Evolutionary conservation across 495 filamentous ascomycete genomes (phyloP).

Genomic region (Annulohypoxylon stygium): DNA sequence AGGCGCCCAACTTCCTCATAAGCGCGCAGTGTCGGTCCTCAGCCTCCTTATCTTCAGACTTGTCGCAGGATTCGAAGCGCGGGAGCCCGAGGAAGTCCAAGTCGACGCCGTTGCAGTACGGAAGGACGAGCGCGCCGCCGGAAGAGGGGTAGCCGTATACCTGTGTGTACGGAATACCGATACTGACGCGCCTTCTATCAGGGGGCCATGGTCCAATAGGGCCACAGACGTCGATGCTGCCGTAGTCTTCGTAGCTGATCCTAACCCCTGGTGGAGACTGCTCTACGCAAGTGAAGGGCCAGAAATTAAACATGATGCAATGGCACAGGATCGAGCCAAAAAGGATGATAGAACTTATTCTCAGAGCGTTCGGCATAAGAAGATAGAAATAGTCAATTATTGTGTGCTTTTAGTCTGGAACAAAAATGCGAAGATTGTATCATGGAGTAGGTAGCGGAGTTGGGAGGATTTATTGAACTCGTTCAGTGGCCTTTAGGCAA

Average conservation of each 20-base stretch:
- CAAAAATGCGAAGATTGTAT: too few species aligned
- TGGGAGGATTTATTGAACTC: not conserved
- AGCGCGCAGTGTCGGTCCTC: conserved; percentile 26
- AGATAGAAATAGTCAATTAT: too few species aligned
- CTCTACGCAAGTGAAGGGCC: conserved; percentile 1
- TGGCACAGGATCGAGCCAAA: not conserved
- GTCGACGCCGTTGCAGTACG: conserved; percentile 29
- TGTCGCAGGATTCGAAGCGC: conserved; percentile 5
- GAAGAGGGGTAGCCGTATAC: conserved; percentile 29
- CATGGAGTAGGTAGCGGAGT: too few species aligned
- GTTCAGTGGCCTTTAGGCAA: not conserved
- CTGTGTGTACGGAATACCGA: not conserved
- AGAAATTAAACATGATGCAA: conserved; percentile 7
- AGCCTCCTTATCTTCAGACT: not conserved
- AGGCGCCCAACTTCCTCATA: conserved; percentile 14
- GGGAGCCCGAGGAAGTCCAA: conserved; percentile 19
- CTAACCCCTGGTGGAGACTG: too few species aligned
- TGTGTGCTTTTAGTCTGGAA: too few species aligned
- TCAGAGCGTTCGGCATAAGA: too few species aligned
- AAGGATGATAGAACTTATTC: too few species aligned
- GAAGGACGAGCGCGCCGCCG: conserved; percentile 22
- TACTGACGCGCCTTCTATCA: conserved; percentile 6
- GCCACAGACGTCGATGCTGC: not conserved
- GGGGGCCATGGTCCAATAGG: not conserved
- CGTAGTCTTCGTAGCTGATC: not conserved